These are phyloP conservation scores for Phytophthora pisi DNA, from an alignment of 352 stramenopile genomes.

Conservation along the genomic window DNA sequence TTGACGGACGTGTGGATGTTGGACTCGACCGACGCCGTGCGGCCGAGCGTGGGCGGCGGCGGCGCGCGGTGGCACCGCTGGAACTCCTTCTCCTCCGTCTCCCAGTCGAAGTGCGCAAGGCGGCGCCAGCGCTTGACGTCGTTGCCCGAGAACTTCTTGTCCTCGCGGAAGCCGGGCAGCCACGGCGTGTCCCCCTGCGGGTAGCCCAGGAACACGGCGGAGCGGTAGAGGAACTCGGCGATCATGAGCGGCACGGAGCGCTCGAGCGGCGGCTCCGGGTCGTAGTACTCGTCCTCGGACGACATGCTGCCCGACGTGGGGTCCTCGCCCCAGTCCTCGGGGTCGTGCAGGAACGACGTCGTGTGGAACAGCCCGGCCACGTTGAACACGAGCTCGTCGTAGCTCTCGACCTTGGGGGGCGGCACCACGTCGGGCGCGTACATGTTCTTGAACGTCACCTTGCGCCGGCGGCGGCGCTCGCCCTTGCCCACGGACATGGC, in stretches of 20 bases:
- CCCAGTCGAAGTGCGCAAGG: constrained; percentile 77
- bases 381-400: constrained; percentile 68
- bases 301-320: constrained; percentile 30
- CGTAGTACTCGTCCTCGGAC: constrained; percentile 24
- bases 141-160: constrained; percentile 75
- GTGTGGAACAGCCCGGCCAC: constrained; percentile 64
- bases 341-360: constrained; percentile 57
- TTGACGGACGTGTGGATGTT: constrained; percentile 39
- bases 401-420: constrained; percentile 41
- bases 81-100: constrained; percentile 52
- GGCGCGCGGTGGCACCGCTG: constrained; percentile 22
- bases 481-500: constrained; percentile 29
- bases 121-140: constrained; percentile 80
- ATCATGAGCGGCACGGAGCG: constrained; percentile 81
- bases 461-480: constrained; percentile 27
- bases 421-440: constrained; percentile 50
- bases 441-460: constrained; percentile 59
- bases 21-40: constrained; percentile 29
- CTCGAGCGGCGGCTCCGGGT: constrained; percentile 48
- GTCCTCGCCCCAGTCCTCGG: constrained; percentile 39
- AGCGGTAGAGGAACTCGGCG: constrained; percentile 79
- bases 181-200: constrained; percentile 52
- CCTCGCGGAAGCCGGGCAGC: constrained; percentile 67
- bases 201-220: constrained; percentile 70
- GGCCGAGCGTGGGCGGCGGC: constrained; percentile 3